phyloP scores from a whole-genome alignment of 352 stramenopile genomes.

The Pythium vanterpoolii region DNA sequence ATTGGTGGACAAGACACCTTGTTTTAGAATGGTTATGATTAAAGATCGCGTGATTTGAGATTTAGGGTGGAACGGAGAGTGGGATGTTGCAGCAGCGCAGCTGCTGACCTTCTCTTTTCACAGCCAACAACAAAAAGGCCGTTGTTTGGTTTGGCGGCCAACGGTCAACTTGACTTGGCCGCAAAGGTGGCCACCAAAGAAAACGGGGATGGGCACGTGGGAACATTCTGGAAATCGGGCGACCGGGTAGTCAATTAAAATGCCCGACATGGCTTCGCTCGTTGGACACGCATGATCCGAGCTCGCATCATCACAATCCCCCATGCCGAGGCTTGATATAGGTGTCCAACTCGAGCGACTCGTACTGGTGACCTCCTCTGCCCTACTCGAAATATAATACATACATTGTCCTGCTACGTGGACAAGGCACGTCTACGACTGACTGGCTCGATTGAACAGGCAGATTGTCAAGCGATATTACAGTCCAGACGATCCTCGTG shows the following conservation, averaged over 20 bases:
- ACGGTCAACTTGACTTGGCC: not conserved
- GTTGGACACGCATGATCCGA: not conserved
- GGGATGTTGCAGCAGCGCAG: slow-evolving; percentile 16
- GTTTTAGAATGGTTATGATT: slow-evolving; percentile 14
- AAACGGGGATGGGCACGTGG: slow-evolving; percentile 2
- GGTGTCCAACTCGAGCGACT: too few relatives aligned
- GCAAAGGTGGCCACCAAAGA: not conserved
- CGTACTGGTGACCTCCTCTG: too few relatives aligned
- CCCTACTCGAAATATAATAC: too few relatives aligned
- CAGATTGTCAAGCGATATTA: too few relatives aligned
- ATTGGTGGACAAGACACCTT: slow-evolving; percentile 11
- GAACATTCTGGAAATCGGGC: not conserved
- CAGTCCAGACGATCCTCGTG: too few relatives aligned
- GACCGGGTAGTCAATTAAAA: not conserved
- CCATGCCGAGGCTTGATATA: too few relatives aligned
- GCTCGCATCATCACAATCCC: not conserved
- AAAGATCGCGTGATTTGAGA: slow-evolving; percentile 4
- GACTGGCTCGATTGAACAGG: too few relatives aligned
- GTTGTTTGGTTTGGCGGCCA: too few relatives aligned
- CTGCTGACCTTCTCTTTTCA: slow-evolving; percentile 6
- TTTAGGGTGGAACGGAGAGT: slow-evolving; percentile 5
- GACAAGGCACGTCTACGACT: too few relatives aligned
- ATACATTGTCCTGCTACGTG: too few relatives aligned
- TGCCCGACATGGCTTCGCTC: not conserved
- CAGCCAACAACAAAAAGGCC: slow-evolving; percentile 19